Evolutionary conservation across 495 filamentous ascomycete genomes (phyloP), one percentile per base, ranked within the genome.

Genomic region (Lophiotrema nucula): DNA sequence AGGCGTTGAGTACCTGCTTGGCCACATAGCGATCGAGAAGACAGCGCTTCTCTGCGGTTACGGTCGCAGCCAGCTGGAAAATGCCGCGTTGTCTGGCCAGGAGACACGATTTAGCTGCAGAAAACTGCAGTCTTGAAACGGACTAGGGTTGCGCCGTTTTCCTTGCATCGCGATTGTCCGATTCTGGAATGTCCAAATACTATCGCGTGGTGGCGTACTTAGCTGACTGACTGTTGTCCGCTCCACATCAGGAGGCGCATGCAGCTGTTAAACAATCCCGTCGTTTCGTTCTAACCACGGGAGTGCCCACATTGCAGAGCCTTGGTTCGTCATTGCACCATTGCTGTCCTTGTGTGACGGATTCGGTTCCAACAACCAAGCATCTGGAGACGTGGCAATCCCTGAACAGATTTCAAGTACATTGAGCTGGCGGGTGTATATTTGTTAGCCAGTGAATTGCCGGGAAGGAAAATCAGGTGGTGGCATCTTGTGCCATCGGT

Each of bases 291-390:
- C 47, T 18, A 45, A 33, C 56, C 47, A 53, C 56, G 56, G 56
- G 47, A 45, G 41, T 23, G 38, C 31, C 41, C 56, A 44, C 38
- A 8, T 12, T 53, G 48, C 21, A 48, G 47, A 47, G 48, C 56
- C 56, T 12, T 58, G 56, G 56, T 51, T 51, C 56, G 56, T 60
- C 49, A 60, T 60, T 10, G 43, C 51, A 55, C 25, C 41, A 45
- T 41, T 55, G 43, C 23, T 49, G 43, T 4, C 26, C 28, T 41
- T 26, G 44, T 55, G 58, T 55, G 41, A 61, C 27, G 3, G 41
- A 11, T 27, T 26, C 39, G 38, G 15, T 53, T 54, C 42, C 56
- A 53, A n/a, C 21, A 19, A 59, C 56, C 47, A 26, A 3, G 0
- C 22, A 5, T 18, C 26, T 41, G 56, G 49, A 55, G 50, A 61